Conservation (phyloP, 2,329 filamentous ascomycete genomes). For the Ophiostoma populinum region DNA sequence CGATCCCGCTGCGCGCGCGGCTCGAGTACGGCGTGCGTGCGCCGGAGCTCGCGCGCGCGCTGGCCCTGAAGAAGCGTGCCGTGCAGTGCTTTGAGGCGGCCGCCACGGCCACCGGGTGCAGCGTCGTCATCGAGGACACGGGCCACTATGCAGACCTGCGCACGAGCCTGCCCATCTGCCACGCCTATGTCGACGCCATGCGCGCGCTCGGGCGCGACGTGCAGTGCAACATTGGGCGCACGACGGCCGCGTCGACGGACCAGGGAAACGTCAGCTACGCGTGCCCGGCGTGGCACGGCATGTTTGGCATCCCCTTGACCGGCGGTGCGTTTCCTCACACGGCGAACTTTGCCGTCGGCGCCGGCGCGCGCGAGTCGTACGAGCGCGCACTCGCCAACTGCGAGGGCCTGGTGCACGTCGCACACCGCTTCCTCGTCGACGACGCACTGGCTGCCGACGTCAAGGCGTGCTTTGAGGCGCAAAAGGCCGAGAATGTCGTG, state of each 20-base stretch:
- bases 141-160: conserved; percentile 18
- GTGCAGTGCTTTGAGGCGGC: conserved; percentile 18
- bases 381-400: conserved; percentile 6
- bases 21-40: conserved; percentile 27
- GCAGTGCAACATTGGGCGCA: conserved; percentile 18
- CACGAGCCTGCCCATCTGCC: conserved; percentile 25
- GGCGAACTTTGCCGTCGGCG: conserved; percentile 4
- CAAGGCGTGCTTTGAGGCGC: conserved; percentile 22
- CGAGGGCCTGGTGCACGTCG: conserved; percentile 6
- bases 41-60: conserved; percentile 19
- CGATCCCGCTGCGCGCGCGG: conserved; percentile 22
- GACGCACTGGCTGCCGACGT: conserved; percentile 6
- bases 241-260: conserved; percentile 32
- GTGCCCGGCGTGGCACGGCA: conserved; percentile 34
- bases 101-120: conserved; percentile 20
- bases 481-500: conserved; percentile 1
- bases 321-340: conserved; percentile 7
- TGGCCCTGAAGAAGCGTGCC: conserved; percentile 16
- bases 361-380: conserved; percentile 4
- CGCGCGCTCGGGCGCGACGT: conserved; percentile 9
- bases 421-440: conserved; percentile 6
- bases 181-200: conserved; percentile 15
- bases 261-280: conserved; percentile 28
- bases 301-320: conserved; percentile 7
- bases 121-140: conserved; percentile 13